Conservation (phyloP, 495 filamentous ascomycete species). For the Penicillium dipodomyicola region DNA sequence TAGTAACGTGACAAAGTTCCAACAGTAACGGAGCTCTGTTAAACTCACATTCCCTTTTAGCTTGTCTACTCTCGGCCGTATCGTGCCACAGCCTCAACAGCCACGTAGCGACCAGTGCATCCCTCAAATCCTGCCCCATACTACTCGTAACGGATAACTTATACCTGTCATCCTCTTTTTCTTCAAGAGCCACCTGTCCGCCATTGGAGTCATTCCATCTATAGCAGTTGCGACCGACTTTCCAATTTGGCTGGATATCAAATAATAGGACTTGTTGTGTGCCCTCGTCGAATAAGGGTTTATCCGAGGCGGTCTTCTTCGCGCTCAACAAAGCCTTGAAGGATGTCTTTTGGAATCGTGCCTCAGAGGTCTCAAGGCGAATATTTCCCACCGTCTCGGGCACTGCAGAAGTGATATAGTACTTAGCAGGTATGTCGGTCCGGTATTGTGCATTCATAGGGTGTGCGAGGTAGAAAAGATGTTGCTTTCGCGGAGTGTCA, state of each 20-base stretch:
- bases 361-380: constrained; percentile 11
- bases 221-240: constrained; percentile 9
- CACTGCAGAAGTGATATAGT: constrained; percentile 17
- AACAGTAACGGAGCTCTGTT: neutral
- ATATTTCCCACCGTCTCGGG: constrained; percentile 21
- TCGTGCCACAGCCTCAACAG: constrained; percentile 21
- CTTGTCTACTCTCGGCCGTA: constrained; percentile 19
- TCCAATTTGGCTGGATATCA: constrained; percentile 8
- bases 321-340: constrained; percentile 19
- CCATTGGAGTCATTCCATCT: constrained; percentile 13
- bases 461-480: constrained; percentile 20
- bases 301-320: constrained; percentile 7
- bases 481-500: neutral
- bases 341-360: constrained; percentile 13
- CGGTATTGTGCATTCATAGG: constrained; percentile 19
- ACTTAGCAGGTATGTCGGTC: constrained; percentile 19
- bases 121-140: constrained; percentile 12
- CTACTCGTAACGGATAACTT: constrained; percentile 9
- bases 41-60: constrained; percentile 20
- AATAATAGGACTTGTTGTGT: constrained; percentile 2
- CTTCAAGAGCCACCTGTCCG: constrained; percentile 13
- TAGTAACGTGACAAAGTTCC: too few relatives aligned
- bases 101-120: constrained; percentile 20
- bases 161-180: constrained; percentile 8
- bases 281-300: constrained; percentile 15